phyloP scores from a whole-genome alignment of 1,284 basidiomycete species.

The Ceratorhiza oryzae-sativae region DNA sequence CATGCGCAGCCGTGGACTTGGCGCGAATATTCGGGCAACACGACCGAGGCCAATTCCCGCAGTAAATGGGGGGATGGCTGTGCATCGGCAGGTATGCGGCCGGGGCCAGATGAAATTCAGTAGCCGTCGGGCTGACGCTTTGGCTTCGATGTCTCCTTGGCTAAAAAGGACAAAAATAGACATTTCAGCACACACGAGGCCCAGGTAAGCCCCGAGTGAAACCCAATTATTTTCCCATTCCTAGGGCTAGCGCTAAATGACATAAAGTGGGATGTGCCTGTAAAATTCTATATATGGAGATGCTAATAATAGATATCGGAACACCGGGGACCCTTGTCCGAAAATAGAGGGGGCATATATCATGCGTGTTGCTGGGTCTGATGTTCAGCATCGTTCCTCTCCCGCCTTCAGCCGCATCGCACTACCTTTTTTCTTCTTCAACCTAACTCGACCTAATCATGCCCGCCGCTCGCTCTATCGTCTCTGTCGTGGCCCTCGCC shows the following conservation, averaged over 20 bases:
- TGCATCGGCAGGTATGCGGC: too few species aligned
- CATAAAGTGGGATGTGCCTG: slow-evolving; percentile 1
- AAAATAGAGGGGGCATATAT: slow-evolving; percentile 33
- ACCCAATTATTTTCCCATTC: too few species aligned
- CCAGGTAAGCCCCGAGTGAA: too few species aligned
- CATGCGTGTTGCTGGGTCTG: slow-evolving; percentile 24
- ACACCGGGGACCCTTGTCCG: slow-evolving; percentile 8
- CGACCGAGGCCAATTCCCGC: too few species aligned
- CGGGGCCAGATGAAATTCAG: neutral
- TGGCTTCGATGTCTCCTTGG: neutral
- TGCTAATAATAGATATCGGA: slow-evolving; percentile 16
- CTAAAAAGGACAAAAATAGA: neutral
- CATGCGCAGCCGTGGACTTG: neutral
- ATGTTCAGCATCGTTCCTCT: slow-evolving; percentile 22
- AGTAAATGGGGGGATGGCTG: too few species aligned
- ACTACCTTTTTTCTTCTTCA: neutral
- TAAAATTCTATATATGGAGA: slow-evolving; percentile 1
- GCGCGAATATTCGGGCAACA: neutral
- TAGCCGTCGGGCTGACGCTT: neutral
- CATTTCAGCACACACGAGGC: neutral
- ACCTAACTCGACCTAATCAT: slow-evolving; percentile 28
- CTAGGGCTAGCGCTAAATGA: too few species aligned
- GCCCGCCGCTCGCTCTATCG: slow-evolving; percentile 36
- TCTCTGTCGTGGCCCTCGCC: slow-evolving; percentile 30
- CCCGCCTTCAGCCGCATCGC: neutral